phyloP scores from a whole-genome alignment of 2,329 filamentous ascomycete genomes.

The Fusarium citri region DNA sequence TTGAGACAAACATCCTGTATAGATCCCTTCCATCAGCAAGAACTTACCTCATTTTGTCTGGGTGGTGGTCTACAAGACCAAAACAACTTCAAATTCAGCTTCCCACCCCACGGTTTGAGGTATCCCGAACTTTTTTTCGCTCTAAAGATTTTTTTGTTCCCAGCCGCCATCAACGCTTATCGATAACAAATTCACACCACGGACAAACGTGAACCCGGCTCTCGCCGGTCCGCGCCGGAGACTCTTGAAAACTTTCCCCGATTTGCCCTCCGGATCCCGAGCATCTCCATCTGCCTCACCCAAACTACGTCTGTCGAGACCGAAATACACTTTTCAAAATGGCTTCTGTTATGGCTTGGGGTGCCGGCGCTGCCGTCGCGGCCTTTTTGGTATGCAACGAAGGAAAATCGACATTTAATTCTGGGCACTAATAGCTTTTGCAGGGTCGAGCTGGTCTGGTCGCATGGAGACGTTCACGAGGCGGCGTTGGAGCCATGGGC shows the following conservation, averaged over 20 bases:
- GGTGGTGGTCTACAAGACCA: slow-evolving; percentile 44
- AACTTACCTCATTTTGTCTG: slow-evolving; percentile 46
- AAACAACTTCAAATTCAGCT: slow-evolving; percentile 44
- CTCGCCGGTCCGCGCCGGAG: slow-evolving; percentile 41
- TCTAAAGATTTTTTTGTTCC: slow-evolving; percentile 15
- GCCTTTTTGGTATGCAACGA: slow-evolving; percentile 60
- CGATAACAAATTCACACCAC: slow-evolving; percentile 32
- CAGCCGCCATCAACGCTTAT: slow-evolving; percentile 26
- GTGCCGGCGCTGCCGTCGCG: slow-evolving; percentile 62
- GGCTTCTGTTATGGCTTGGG: slow-evolving; percentile 60
- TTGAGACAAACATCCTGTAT: not conserved
- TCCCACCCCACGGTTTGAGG: slow-evolving; percentile 43
- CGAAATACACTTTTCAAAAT: slow-evolving; percentile 43
- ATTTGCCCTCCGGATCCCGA: slow-evolving; percentile 30
- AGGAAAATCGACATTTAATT: not conserved
- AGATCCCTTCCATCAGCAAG: not conserved
- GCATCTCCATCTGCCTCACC: slow-evolving; percentile 21
- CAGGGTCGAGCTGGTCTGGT: slow-evolving; percentile 94
- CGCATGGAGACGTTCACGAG: slow-evolving; percentile 84
- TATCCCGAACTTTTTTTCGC: slow-evolving; percentile 13
- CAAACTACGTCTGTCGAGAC: slow-evolving; percentile 14
- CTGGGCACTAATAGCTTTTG: slow-evolving; percentile 20
- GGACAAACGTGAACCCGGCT: slow-evolving; percentile 38
- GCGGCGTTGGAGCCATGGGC: slow-evolving; percentile 81
- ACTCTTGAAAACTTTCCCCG: slow-evolving; percentile 45